Percentiles rank a stretch among this genome's conserved stretches.
Conservation (phyloP, 176 grass and related monocot genomes). For the Elymus sibiricus region DNA sequence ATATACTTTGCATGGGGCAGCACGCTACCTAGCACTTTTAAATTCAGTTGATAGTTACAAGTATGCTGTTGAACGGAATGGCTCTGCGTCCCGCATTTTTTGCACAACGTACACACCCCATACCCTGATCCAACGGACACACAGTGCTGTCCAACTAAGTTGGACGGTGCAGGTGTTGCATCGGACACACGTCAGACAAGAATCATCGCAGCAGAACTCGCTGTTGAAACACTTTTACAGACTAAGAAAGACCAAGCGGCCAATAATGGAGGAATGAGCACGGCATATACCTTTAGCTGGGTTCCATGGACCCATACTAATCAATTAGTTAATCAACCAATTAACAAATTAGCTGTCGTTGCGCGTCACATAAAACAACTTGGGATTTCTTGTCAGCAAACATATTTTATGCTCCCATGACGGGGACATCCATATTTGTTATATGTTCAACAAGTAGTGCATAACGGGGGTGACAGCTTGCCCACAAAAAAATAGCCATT, state of each 20-base stretch:
- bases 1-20: not conserved
- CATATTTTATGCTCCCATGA: slow-evolving; percentile 21
- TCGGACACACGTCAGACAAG: too few relatives aligned
- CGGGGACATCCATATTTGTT: slow-evolving; percentile 27
- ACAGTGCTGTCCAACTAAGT: too few relatives aligned
- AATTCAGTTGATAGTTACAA: not conserved
- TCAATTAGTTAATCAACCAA: not conserved
- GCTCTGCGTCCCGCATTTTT: too few relatives aligned
- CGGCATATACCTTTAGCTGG: slow-evolving; percentile 37
- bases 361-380: not conserved
- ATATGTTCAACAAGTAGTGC: slow-evolving; percentile 18
- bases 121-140: too few relatives aligned
- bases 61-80: not conserved
- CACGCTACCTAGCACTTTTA: not conserved
- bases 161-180: too few relatives aligned
- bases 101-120: too few relatives aligned
- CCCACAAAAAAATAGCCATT: too few relatives aligned
- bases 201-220: too few relatives aligned
- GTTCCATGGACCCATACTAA: slow-evolving; percentile 12
- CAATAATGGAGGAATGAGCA: slow-evolving; percentile 30
- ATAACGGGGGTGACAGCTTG: not conserved
- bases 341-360: not conserved
- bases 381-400: not conserved
- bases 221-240: not conserved
- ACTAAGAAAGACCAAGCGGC: slow-evolving; percentile 19